Conservation (phyloP, 352 stramenopile genomes). For the Albugo laibachii region DNA sequence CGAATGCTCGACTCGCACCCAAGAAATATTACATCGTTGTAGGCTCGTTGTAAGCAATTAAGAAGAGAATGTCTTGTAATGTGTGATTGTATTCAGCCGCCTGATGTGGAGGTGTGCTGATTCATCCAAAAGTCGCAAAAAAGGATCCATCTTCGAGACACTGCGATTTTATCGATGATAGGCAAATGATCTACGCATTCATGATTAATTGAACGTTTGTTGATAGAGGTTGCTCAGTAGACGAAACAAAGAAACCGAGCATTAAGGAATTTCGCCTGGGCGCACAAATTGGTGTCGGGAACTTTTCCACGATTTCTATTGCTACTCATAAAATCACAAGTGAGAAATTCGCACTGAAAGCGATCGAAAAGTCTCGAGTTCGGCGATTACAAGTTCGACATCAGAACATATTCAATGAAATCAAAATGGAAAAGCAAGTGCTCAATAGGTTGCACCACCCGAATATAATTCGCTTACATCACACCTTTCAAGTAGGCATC, state of each 20-base stretch:
- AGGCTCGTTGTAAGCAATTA: no score
- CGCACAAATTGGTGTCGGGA: conserved; percentile 64
- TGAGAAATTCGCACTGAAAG: conserved; percentile 92
- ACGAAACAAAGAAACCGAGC: conserved; percentile 54
- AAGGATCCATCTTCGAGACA: no score
- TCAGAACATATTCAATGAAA: conserved; percentile 97
- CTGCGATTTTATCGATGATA: no score
- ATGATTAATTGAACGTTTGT: no score
- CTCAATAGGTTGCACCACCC: conserved; percentile 76
- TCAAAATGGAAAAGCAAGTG: conserved; percentile 94
- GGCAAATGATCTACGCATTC: no score
- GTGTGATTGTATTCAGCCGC: no score
- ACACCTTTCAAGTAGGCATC: conserved; percentile 82
- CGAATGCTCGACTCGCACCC: no score
- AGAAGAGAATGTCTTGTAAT: no score
- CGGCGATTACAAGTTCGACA: conserved; percentile 82
- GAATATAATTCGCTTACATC: conserved; percentile 88
- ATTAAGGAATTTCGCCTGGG: conserved; percentile 58
- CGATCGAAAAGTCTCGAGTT: conserved; percentile 83
- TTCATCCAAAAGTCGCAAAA: no score
- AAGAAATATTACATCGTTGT: no score
- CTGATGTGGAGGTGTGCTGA: no score
- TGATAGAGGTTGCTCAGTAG: conserved; percentile 17
- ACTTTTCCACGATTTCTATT: conserved; percentile 90
- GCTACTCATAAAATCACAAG: conserved; percentile 74